Evolutionary conservation across 306 rosid genomes (phyloP), one percentile per base, ranked within the genome.

Genomic region (Datisca glomerata): DNA sequence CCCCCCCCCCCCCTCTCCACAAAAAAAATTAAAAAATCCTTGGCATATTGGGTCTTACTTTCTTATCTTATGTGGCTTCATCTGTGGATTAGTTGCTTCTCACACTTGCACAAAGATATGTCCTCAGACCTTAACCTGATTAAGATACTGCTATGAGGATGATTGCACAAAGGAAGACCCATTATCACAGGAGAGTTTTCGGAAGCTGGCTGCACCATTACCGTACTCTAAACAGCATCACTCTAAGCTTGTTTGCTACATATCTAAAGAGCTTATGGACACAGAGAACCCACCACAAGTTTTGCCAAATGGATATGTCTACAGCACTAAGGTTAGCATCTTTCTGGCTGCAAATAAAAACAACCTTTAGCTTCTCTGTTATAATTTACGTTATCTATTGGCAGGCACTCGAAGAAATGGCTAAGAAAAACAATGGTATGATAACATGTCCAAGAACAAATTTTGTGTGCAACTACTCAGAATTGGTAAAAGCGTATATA

Each of bases 151-250:
- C 60, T 89, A 84, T 13, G 77, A 89, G 63, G 91, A 84, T 53
- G 93, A 80, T 66, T 89, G 98, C 78, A 74, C 91, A 53, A 89
- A 89, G 78, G 95, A 89, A 63, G 98, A 89, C 40, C 98, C 98
- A 16, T 61, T 89, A 51, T 84, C 98, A 6, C 98, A 89, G 59
- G 86, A 80, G 45, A 55, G 72, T 50, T 89, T 89, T 61, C 80
- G 93, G 41, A 75, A 67, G 63, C 74, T 89, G 36, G 98, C 98
- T 44, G 35, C 34, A 55, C 74, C 84, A 16, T 72, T 89, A 49
- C 98, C 98, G 6, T 89, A 61, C 73, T 80, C 98, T 4, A 89
- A 89, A 76, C 93, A 75, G 77, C 84, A 74, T 69, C 86, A 77
- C 59, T 89, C 98, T 4, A 89, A 78, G 79, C 86, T 84, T 45